These are phyloP conservation scores for Sequoiadendron giganteum DNA, from an alignment of 75 land plant genomes.

Conservation along the genomic window DNA sequence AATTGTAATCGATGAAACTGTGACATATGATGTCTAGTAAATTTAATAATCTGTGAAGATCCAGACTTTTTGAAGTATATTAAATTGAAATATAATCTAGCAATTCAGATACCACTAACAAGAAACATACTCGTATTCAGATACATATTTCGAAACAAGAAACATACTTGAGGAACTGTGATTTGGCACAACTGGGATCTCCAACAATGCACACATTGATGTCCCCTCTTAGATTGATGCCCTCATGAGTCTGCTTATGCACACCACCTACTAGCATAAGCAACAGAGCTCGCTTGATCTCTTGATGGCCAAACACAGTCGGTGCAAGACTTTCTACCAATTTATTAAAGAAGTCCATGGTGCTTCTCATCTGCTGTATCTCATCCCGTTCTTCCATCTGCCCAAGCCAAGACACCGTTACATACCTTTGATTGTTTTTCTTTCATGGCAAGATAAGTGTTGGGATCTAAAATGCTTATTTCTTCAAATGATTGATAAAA, in stretches of 20 bases:
- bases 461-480: background rate
- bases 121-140: too few relatives aligned
- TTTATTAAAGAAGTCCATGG: conserved; percentile 90
- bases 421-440: background rate
- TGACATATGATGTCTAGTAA: background rate
- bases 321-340: conserved; percentile 93
- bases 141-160: background rate
- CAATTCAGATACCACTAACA: background rate
- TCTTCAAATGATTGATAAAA: background rate
- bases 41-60: background rate
- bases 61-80: background rate
- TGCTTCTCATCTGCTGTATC: conserved; percentile 68
- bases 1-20: background rate
- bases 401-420: conserved; percentile 1
- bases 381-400: conserved; percentile 88
- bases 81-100: background rate
- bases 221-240: conserved; percentile 96
- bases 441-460: background rate
- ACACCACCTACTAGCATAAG: conserved; percentile 98
- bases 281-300: conserved; percentile 91
- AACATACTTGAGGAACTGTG: conserved; percentile 83
- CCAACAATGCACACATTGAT: conserved; percentile 98
- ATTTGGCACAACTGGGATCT: conserved; percentile 98
- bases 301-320: conserved; percentile 98
- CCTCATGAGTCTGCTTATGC: conserved; percentile 94